phyloP scores from a whole-genome alignment of 2,329 filamentous ascomycete genomes.

The Colletotrichum cereale region DNA sequence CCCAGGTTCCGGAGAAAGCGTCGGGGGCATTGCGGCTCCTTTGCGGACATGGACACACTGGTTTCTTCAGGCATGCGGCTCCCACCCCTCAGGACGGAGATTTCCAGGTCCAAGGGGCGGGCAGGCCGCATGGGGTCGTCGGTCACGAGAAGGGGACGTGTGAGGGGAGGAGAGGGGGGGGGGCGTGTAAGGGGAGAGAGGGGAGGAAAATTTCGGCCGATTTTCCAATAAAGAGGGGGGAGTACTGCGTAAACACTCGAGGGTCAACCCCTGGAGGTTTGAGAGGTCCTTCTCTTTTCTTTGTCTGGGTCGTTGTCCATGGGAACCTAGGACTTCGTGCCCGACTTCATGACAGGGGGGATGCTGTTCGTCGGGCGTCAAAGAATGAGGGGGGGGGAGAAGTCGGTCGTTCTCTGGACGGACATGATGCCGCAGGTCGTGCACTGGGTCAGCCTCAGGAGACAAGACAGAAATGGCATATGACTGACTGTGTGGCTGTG shows the following conservation, averaged over 20 bases:
- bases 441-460: slow-evolving; percentile 12
- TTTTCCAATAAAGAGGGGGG: slow-evolving; percentile 16
- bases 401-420: neutral
- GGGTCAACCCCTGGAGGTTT: neutral
- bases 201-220: slow-evolving; percentile 24
- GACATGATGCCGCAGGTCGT: neutral
- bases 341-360: slow-evolving; percentile 1
- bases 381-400: neutral
- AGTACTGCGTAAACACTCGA: neutral
- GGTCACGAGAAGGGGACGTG: slow-evolving; percentile 8
- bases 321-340: slow-evolving; percentile 5
- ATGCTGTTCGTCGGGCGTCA: slow-evolving; percentile 4
- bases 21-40: slow-evolving; percentile 36
- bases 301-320: neutral
- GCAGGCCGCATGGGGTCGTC: slow-evolving; percentile 21
- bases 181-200: neutral
- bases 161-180: neutral
- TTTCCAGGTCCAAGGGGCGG: slow-evolving; percentile 2
- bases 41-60: slow-evolving; percentile 4
- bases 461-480: neutral
- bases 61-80: slow-evolving; percentile 12
- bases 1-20: slow-evolving; percentile 28
- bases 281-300: neutral
- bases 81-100: slow-evolving; percentile 8
- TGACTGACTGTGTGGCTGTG: neutral